Percentiles rank a stretch among this genome's conserved stretches.
These are phyloP conservation scores for Globisporangium heterothallicum DNA, from an alignment of 352 stramenopile genomes.

Conservation along the genomic window DNA sequence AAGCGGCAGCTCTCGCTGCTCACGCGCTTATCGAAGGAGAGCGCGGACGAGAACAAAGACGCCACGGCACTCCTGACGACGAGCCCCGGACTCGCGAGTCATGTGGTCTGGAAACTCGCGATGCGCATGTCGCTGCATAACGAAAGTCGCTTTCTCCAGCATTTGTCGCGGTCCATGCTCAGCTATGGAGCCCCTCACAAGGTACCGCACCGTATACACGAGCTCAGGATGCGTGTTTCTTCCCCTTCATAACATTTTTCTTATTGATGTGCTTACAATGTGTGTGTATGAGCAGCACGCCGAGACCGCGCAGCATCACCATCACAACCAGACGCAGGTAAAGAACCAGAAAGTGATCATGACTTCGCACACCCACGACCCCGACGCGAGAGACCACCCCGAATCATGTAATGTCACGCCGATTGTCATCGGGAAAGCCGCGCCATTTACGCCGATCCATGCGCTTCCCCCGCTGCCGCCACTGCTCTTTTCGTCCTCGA, in stretches of 20 bases:
- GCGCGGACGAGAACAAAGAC: constrained; percentile 3
- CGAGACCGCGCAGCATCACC: constrained; percentile 6
- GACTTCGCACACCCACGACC: no score
- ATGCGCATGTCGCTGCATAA: constrained; percentile 64
- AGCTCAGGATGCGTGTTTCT: constrained; percentile 5
- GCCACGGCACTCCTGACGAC: constrained; percentile 4
- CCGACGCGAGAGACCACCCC: constrained; percentile 4
- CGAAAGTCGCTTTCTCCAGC: constrained; percentile 55
- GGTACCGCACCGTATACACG: constrained; percentile 18
- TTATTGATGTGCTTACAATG: not conserved
- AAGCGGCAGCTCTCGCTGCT: constrained; percentile 14
- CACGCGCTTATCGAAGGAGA: constrained; percentile 1
- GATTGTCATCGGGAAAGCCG: constrained; percentile 7
- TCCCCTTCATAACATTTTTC: constrained; percentile 5
- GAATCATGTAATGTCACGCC: constrained; percentile 10
- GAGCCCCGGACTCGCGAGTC: constrained; percentile 27
- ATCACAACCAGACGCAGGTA: constrained; percentile 24
- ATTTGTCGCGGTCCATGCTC: constrained; percentile 65
- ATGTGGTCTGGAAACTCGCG: constrained; percentile 61
- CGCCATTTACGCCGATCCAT: constrained; percentile 18
- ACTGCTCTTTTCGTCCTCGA: constrained; percentile 48
- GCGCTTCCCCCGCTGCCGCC: constrained; percentile 48
- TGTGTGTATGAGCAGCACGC: constrained; percentile 9
- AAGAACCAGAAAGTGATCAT: constrained; percentile 27
- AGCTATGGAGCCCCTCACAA: constrained; percentile 39